Percentiles rank a stretch among this genome's conserved stretches.
These are phyloP conservation scores for Maudiozyma barnettii DNA, from an alignment of 805 yeast species.

Conservation along the genomic window DNA sequence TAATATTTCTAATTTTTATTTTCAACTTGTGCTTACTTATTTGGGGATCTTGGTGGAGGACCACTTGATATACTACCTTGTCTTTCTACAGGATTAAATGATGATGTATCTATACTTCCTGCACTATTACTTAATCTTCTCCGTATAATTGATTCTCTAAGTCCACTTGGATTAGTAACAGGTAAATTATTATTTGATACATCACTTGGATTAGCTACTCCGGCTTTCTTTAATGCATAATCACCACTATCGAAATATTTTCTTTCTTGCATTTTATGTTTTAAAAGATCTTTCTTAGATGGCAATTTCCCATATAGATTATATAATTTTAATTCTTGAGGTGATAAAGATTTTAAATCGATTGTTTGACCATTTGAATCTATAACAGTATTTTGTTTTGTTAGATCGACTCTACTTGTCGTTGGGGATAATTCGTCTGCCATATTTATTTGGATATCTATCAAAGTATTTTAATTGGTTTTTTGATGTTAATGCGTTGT, in stretches of 20 bases:
- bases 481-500: too few species aligned
- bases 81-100: conserved; percentile 14
- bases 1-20: background rate
- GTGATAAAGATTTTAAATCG: conserved; percentile 51
- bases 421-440: conserved; percentile 22
- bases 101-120: conserved; percentile 19
- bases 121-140: conserved; percentile 30
- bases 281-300: conserved; percentile 62
- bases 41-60: conserved; percentile 30
- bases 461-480: background rate
- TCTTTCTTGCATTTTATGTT: conserved; percentile 72
- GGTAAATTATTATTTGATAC: conserved; percentile 26
- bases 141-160: conserved; percentile 28
- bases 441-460: background rate
- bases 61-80: conserved; percentile 31
- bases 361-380: conserved; percentile 18
- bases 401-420: conserved; percentile 17
- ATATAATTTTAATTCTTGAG: conserved; percentile 72
- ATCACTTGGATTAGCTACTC: conserved; percentile 30
- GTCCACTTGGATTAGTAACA: conserved; percentile 29
- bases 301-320: conserved; percentile 82
- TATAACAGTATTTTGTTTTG: conserved; percentile 6
- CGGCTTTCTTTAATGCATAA: conserved; percentile 75
- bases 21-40: conserved; percentile 15
- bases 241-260: conserved; percentile 93